Conservation (phyloP, 1,139 yeast genomes). For the Suhomyces guaymorum region DNA sequence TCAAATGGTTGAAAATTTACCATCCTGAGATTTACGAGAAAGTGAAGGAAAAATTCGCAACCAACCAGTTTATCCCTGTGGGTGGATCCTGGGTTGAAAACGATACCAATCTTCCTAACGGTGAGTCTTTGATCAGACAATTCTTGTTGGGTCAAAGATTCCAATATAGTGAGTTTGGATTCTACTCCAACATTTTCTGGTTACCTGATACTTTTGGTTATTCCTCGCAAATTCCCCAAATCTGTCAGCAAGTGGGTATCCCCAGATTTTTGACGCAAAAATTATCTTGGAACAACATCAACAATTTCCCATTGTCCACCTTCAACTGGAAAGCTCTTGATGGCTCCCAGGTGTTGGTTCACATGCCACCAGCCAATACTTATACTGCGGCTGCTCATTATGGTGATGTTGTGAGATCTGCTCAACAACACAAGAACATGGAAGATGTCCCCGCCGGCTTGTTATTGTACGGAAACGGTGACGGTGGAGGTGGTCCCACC, state of each 20-base stretch:
- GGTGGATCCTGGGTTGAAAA: conserved; percentile 99
- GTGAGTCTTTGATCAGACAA: conserved; percentile 88
- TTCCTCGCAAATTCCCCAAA: conserved; percentile 91
- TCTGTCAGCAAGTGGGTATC: conserved; percentile 82
- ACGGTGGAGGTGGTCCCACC: conserved; percentile 98
- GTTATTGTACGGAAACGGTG: conserved; percentile 88
- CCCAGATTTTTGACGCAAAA: conserved; percentile 88
- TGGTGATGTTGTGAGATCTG: conserved; percentile 85
- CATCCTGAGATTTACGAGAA: conserved; percentile 76
- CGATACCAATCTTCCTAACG: conserved; percentile 91
- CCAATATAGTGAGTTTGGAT: conserved; percentile 75
- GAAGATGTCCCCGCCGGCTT: conserved; percentile 80
- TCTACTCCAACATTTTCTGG: conserved; percentile 79
- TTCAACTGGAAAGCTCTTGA: conserved; percentile 96
- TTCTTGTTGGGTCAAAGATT: conserved; percentile 88
- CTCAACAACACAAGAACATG: conserved; percentile 77
- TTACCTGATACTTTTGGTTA: conserved; percentile 97
- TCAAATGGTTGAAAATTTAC: conserved; percentile 82
- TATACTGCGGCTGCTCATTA: conserved; percentile 91
- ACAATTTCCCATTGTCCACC: conserved; percentile 82
- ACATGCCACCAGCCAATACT: conserved; percentile 97
- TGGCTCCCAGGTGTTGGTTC: conserved; percentile 89
- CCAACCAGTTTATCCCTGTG: conserved; percentile 80
- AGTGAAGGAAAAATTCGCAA: conserved; percentile 64
- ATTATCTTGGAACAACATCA: conserved; percentile 93